Conservation (phyloP, 768 basidiomycete species). For the Calvatia gigantea region DNA sequence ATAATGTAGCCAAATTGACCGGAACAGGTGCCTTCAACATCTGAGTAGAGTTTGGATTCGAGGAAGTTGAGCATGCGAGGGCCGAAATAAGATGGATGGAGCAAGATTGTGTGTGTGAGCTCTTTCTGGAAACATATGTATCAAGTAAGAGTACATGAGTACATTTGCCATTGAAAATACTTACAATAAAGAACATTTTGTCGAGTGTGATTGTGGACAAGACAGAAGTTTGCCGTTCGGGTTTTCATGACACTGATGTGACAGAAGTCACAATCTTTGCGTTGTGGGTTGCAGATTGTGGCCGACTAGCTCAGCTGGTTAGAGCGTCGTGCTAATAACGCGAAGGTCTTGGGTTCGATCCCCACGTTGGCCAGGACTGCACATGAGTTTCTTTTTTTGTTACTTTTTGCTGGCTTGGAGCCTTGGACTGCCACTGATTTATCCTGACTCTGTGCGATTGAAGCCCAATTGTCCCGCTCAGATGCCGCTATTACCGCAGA, state of each 20-base stretch:
- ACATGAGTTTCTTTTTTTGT: not conserved
- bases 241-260: too few relatives aligned
- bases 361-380: conserved; percentile 14
- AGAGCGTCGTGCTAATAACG: conserved; percentile 89
- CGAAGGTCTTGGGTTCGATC: conserved; percentile 58
- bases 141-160: conserved; percentile 2
- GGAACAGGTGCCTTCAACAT: conserved; percentile 96
- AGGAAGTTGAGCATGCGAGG: conserved; percentile 93
- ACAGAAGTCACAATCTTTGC: too few relatives aligned
- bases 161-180: conserved; percentile 22
- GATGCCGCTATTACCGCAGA: too few relatives aligned
- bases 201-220: conserved; percentile 6
- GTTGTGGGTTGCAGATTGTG: too few relatives aligned
- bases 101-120: conserved; percentile 93
- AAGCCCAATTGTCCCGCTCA: too few relatives aligned
- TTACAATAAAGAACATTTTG: conserved; percentile 76
- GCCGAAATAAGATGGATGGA: conserved; percentile 98
- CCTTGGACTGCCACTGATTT: too few relatives aligned
- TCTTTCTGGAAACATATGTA: conserved; percentile 64
- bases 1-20: conserved; percentile 96
- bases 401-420: not conserved
- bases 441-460: too few relatives aligned
- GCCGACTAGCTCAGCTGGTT: conserved; percentile 94
- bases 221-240: too few relatives aligned
- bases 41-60: conserved; percentile 88